These are phyloP conservation scores for Lagenidium giganteum DNA, from an alignment of 352 stramenopile genomes.

Conservation along the genomic window DNA sequence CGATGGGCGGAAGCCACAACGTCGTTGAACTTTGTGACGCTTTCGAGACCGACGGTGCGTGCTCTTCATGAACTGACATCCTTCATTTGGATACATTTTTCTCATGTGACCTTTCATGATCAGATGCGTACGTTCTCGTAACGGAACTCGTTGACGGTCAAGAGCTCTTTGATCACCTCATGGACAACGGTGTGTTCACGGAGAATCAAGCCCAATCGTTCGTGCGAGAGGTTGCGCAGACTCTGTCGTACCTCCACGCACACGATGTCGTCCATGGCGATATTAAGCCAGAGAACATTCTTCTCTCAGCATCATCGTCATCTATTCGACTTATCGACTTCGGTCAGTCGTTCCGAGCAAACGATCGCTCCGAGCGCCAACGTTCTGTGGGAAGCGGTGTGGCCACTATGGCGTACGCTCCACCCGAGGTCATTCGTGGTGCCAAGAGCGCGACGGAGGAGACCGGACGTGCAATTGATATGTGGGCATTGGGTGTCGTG, in stretches of 20 bases:
- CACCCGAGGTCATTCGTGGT: slow-evolving; percentile 18
- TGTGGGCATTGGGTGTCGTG: slow-evolving; percentile 30
- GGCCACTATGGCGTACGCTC: slow-evolving; percentile 25
- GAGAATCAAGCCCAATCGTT: slow-evolving; percentile 14
- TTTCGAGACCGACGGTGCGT: slow-evolving; percentile 22
- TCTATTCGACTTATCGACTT: slow-evolving; percentile 56
- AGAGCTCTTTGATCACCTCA: slow-evolving; percentile 31
- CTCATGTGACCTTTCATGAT: neutral
- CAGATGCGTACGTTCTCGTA: slow-evolving; percentile 28
- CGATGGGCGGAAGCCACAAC: slow-evolving; percentile 18
- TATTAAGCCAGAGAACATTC: slow-evolving; percentile 33
- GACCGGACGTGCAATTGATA: slow-evolving; percentile 18
- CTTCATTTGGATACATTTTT: slow-evolving; percentile 1
- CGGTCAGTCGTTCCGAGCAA: slow-evolving; percentile 46
- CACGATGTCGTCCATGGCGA: slow-evolving; percentile 28
- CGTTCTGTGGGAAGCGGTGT: slow-evolving; percentile 19
- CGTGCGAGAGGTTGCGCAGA: slow-evolving; percentile 10
- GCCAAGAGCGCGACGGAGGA: neutral
- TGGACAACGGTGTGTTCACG: slow-evolving; percentile 13
- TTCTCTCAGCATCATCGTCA: slow-evolving; percentile 4
- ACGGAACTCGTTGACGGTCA: slow-evolving; percentile 26
- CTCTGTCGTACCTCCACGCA: slow-evolving; percentile 21
- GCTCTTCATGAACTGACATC: neutral
- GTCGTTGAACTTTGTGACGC: slow-evolving; percentile 25
- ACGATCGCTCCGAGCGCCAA: slow-evolving; percentile 10